Conservation (phyloP, 1,139 yeast genomes). For the Yarrowia galli region DNA sequence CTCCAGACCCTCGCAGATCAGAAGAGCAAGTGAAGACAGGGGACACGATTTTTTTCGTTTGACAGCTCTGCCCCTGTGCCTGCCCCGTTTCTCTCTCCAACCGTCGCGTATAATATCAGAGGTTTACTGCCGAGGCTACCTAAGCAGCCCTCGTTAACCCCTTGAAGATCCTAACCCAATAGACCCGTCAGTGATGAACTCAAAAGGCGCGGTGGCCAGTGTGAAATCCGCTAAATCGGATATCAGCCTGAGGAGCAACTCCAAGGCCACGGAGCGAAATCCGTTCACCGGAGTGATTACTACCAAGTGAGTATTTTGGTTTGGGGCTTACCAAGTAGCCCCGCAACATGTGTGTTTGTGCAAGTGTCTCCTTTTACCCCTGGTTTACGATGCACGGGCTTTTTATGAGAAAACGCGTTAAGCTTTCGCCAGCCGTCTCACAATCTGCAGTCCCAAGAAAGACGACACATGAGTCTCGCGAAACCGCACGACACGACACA, state of each 20-base stretch:
- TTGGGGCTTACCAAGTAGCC: too few species aligned
- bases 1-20: not conserved
- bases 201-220: constrained; percentile 19
- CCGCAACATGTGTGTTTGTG: too few species aligned
- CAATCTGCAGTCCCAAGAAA: constrained; percentile 27
- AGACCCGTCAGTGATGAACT: constrained; percentile 28
- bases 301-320: constrained; percentile 7
- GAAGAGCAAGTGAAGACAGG: not conserved
- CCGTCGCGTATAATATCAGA: not conserved
- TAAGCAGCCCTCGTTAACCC: constrained; percentile 32
- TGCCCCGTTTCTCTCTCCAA: not conserved
- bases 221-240: constrained; percentile 34
- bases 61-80: not conserved
- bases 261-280: not conserved
- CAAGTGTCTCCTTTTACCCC: constrained; percentile 27
- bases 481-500: constrained; percentile 29
- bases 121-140: constrained; percentile 2
- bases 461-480: constrained; percentile 35
- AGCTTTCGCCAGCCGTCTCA: constrained; percentile 38
- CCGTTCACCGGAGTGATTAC: constrained; percentile 20
- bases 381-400: constrained; percentile 29
- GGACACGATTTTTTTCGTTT: not conserved
- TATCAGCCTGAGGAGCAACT: not conserved
- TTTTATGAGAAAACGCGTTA: constrained; percentile 35
- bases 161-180: constrained; percentile 38